phyloP scores from a whole-genome alignment of 2,329 filamentous ascomycete species.

The Pseudogymnoascus sp. region DNA sequence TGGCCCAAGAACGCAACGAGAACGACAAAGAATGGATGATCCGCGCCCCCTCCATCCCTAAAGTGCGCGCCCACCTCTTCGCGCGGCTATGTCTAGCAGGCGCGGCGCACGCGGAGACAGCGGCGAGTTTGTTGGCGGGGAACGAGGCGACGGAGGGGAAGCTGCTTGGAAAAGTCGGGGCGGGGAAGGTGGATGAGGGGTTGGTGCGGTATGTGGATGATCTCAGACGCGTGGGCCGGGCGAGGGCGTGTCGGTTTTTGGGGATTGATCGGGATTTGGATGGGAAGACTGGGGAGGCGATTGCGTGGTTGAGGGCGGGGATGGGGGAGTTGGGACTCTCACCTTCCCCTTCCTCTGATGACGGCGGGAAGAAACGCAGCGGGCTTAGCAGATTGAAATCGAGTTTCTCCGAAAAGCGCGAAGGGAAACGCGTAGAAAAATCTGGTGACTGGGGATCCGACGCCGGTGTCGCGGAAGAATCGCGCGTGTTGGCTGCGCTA shows the following conservation, averaged over 20 bases:
- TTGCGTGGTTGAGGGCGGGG: conserved; percentile 78
- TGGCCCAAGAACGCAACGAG: conserved; percentile 72
- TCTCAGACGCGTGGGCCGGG: conserved; percentile 63
- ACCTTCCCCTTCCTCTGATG: conserved; percentile 26
- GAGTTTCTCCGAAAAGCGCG: conserved; percentile 65
- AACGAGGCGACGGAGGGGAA: conserved; percentile 23
- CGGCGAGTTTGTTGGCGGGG: conserved; percentile 43
- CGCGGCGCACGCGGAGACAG: conserved; percentile 75
- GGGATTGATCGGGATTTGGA: conserved; percentile 80
- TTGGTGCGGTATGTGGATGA: conserved; percentile 69
- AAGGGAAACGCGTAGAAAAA: conserved; percentile 71
- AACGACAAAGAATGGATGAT: conserved; percentile 96
- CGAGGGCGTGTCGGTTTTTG: conserved; percentile 82
- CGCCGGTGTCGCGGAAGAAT: conserved; percentile 77
- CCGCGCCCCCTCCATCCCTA: conserved; percentile 75
- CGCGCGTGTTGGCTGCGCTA: conserved; percentile 75
- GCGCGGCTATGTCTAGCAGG: conserved; percentile 81
- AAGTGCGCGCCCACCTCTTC: conserved; percentile 81
- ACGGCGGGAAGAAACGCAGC: conserved; percentile 38
- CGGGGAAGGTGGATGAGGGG: conserved; percentile 51
- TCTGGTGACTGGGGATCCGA: conserved; percentile 69
- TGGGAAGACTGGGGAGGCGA: conserved; percentile 71
- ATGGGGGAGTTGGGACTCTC: conserved; percentile 64
- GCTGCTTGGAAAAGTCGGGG: conserved; percentile 21
- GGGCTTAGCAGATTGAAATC: conserved; percentile 59